Percentiles rank a stretch among this genome's conserved stretches.
These are phyloP conservation scores for Kwoniella newhampshirensis DNA, from an alignment of 768 basidiomycete species.

Conservation along the genomic window DNA sequence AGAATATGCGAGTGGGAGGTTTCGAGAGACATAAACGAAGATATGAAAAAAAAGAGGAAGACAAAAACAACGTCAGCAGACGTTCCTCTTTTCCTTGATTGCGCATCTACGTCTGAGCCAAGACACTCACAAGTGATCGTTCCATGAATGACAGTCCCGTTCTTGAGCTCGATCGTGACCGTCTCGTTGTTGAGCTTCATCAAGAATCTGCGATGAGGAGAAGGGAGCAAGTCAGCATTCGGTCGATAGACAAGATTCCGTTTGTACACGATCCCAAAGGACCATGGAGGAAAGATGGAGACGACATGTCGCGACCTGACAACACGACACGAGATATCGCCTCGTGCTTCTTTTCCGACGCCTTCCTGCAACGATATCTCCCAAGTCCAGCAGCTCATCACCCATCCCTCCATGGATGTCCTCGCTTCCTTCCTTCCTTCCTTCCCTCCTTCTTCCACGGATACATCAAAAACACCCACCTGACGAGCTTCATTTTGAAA, in stretches of 20 bases:
- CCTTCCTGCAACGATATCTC: too few species aligned
- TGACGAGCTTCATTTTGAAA: slow-evolving; percentile 75
- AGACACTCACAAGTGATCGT: slow-evolving; percentile 82
- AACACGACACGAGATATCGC: too few species aligned
- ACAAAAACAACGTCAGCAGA: too few species aligned
- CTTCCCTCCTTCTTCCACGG: too few species aligned
- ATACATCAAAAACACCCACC: slow-evolving; percentile 56
- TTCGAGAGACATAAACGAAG: too few species aligned
- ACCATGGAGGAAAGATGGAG: too few species aligned
- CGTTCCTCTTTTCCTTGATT: too few species aligned
- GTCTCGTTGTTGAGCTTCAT: slow-evolving; percentile 99
- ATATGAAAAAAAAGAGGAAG: too few species aligned
- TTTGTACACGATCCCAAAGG: too few species aligned
- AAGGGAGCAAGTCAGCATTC: slow-evolving; percentile 9
- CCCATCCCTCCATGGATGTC: neutral
- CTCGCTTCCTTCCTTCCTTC: neutral
- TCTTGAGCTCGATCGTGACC: slow-evolving; percentile 96
- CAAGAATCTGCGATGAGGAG: slow-evolving; percentile 67
- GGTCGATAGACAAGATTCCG: slow-evolving; percentile 5
- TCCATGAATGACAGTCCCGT: slow-evolving; percentile 90
- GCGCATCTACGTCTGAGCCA: neutral
- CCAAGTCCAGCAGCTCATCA: slow-evolving; percentile 1
- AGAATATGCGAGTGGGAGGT: too few species aligned
- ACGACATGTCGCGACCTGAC: too few species aligned
- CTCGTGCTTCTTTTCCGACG: too few species aligned